Evolutionary conservation across 805 yeast genomes (phyloP), one percentile per base, ranked within the genome.

Genomic region (Saccharomycodes ludwigii): DNA sequence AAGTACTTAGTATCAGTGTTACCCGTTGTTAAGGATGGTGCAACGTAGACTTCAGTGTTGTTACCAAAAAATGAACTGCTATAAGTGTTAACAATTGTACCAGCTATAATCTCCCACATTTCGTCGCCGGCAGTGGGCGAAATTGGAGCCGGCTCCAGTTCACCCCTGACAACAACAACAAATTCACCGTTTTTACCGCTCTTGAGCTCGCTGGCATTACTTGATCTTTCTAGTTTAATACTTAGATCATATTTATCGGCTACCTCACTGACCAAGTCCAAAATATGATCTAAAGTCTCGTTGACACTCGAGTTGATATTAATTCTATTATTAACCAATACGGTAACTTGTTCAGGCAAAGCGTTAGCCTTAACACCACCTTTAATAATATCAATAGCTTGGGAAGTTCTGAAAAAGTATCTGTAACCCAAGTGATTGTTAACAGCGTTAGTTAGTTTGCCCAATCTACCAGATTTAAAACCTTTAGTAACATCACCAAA

Each of bases 291-390:
- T 20, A 54, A 38, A 5, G 66, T 62, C 10, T 54, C 63, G 1
- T 53, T 44, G 3, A 60, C 56, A 21, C 59, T 46, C 9, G 68
- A 58, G 38, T 69, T 78, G 23, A 68, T 53, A 15, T 68, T 63
- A 31, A 75, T 57, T 41, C 83, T 59, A 42, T 73, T 74, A 52
- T 76, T 74, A 31, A 73, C 58, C 17, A 57, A 43, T 11, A 71
- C 49, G 19, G 51, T 47, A 6, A 63, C 71, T 23, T 57, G 52
- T 41, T 76, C 81, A 3, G 84, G 83, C 30, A 76, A 55, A 1
- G 81, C 78, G 42, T 76, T 76, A 26, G 67, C 58, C 51, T 76
- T 76, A 32, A 68, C 63, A 17, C 83, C 84, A n/a, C 82, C 83
- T 5, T 48, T 40, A 34, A 76, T 58, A n/a, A 73, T 60, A 43